Evolutionary conservation across 2,329 filamentous ascomycete species (phyloP), one percentile per base, ranked within the genome.

Genomic region (Dothideomycetes sp.): DNA sequence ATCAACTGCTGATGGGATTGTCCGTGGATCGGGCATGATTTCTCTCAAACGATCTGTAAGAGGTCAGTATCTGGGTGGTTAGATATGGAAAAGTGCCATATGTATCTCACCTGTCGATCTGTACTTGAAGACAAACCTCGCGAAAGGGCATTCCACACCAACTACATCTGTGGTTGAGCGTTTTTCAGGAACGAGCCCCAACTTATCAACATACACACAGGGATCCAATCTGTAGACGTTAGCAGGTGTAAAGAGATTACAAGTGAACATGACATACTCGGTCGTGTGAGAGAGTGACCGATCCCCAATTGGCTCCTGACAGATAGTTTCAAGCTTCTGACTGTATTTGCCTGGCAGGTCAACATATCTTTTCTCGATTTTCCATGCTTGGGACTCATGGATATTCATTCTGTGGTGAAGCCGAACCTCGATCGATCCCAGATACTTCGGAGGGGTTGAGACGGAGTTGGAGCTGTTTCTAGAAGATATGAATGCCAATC

Each of bases 221-320:
- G n/a, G 19, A 13, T 33, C 31, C 19, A 33, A 33, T 6, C 31
- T 33, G 12, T 6, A 23, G 13, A 15, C 8, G 31, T 33, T 9
- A 33, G 31, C n/a, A n/a, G n/a, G n/a, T 12, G 11, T 16, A n/a
- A 6, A 4, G 7, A 11, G 12, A 10, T 33, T 9, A 8, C 10
- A 9, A 15, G 5, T 15, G n/a, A 16, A 13, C 4, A 12, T 5
- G 18, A 23, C 35, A 37, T 18, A 48, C 47, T 29, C 27, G 11
- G 45, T 15, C 13, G 24, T 30, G 34, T 52, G 49, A 0, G 50
- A 49, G 4, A 53, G n/a, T 5, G 47, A 38, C 19, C 43, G 38
- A 1, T 49, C 51, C 19, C 51, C 51, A n/a, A 51, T 11, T 5
- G 39, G 44, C 24, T 50, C 52, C 31, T 53, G 47, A 1, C 49